These are phyloP conservation scores for Mycosphaerella arachidis DNA, from an alignment of 2,329 filamentous ascomycete genomes.

Conservation along the genomic window DNA sequence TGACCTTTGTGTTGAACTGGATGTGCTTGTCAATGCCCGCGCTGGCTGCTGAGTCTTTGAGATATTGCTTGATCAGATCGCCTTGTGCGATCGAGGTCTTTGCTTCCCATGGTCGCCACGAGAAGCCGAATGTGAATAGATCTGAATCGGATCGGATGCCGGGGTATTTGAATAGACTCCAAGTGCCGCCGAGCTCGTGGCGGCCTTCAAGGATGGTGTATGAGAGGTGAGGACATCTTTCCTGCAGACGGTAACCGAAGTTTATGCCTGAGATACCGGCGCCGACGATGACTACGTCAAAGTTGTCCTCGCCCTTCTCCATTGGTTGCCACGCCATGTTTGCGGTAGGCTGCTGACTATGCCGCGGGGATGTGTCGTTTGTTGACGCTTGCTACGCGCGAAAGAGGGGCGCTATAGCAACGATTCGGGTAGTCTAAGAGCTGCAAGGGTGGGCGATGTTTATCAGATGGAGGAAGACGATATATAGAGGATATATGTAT, in stretches of 20 bases:
- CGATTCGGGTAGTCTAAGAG: not conserved
- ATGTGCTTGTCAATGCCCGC: constrained; percentile 47
- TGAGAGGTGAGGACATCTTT: constrained; percentile 47
- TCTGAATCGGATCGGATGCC: constrained; percentile 54
- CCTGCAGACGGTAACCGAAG: constrained; percentile 57
- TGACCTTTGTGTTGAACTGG: constrained; percentile 40
- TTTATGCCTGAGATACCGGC: constrained; percentile 75
- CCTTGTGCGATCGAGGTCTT: constrained; percentile 44
- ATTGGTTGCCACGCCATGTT: constrained; percentile 23
- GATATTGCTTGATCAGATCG: constrained; percentile 41
- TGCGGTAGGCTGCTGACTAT: not conserved
- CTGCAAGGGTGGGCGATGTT: not conserved
- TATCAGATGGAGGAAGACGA: not conserved
- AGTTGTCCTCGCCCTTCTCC: constrained; percentile 25
- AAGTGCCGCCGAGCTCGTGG: constrained; percentile 66
- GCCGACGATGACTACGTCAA: constrained; percentile 59
- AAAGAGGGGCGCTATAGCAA: no score
- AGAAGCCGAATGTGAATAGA: constrained; percentile 53
- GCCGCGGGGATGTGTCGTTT: not conserved
- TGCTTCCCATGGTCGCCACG: constrained; percentile 65
- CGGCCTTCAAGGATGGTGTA: constrained; percentile 68
- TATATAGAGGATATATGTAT: not conserved
- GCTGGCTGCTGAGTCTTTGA: constrained; percentile 40
- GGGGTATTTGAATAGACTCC: constrained; percentile 73
- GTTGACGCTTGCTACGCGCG: not conserved